Conservation (phyloP, 2,329 filamentous ascomycete genomes). For the Hypoxylon sp. region DNA sequence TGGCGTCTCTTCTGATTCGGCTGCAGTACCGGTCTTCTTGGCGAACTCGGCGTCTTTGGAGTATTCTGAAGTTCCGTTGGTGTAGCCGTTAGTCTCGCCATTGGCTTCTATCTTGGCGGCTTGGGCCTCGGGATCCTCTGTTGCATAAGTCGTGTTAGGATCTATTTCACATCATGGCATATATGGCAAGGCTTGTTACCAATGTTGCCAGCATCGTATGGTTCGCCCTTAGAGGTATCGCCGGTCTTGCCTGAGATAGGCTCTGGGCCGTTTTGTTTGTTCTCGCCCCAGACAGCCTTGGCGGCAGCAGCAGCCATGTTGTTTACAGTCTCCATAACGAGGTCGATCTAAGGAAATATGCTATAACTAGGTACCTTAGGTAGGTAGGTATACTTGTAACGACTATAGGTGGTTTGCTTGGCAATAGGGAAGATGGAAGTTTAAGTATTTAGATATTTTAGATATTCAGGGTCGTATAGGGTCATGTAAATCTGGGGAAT, state of each 20-base stretch:
- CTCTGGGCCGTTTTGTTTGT: constrained; percentile 64
- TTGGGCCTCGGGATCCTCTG: constrained; percentile 40
- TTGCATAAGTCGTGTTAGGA: constrained; percentile 12
- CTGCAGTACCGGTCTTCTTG: constrained; percentile 50
- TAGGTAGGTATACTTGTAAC: constrained; percentile 16
- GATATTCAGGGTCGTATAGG: constrained; percentile 16
- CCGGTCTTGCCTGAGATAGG: constrained; percentile 80
- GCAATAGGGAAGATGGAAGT: constrained; percentile 15
- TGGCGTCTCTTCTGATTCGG: constrained; percentile 46
- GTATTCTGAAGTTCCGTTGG: constrained; percentile 21
- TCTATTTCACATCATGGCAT: constrained; percentile 8
- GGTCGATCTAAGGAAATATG: constrained; percentile 4
- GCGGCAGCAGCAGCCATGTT: constrained; percentile 66
- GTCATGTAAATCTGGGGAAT: constrained; percentile 36
- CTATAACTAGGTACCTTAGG: neutral
- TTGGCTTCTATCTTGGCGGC: constrained; percentile 32
- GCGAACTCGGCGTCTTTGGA: constrained; percentile 42
- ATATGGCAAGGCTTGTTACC: constrained; percentile 58
- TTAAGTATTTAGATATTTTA: too few relatives aligned
- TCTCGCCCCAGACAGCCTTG: constrained; percentile 65
- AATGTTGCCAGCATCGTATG: constrained; percentile 85
- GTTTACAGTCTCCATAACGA: constrained; percentile 74
- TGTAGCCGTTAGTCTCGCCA: constrained; percentile 37
- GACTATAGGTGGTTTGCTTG: constrained; percentile 27
- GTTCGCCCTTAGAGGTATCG: constrained; percentile 76